Evolutionary conservation across 768 basidiomycete genomes (phyloP).

Genomic region (Mycena kentingensis): DNA sequence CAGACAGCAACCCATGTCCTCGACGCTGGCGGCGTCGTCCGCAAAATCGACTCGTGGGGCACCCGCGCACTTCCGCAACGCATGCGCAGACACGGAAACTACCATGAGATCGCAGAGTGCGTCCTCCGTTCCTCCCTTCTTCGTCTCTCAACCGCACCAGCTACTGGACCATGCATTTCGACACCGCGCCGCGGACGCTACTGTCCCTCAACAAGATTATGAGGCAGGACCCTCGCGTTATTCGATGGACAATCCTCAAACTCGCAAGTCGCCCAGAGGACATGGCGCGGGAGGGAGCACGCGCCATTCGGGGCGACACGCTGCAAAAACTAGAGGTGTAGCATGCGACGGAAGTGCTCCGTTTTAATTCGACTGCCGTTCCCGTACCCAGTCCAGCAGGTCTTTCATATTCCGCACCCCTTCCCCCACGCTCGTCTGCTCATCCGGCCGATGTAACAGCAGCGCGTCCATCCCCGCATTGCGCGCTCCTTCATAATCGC

Average conservation of each 20-base stretch:
- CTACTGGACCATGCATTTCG: conserved; percentile 91
- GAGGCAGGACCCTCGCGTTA: conserved; percentile 77
- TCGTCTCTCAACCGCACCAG: conserved; percentile 38
- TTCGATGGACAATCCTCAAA: conserved; percentile 82
- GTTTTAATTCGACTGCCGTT: conserved; percentile 6
- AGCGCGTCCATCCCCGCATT: conserved; percentile 57
- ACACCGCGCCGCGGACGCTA: conserved; percentile 75
- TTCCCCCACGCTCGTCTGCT: conserved; percentile 49
- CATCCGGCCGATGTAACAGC: conserved; percentile 53
- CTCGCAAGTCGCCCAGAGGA: conserved; percentile 74
- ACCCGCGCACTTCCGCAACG: conserved; percentile 71
- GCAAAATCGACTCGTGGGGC: conserved; percentile 76
- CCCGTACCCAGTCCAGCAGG: conserved; percentile 25
- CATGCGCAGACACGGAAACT: conserved; percentile 64
- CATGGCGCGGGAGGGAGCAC: conserved; percentile 55
- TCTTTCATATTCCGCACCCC: conserved; percentile 34
- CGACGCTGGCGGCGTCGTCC: conserved; percentile 77
- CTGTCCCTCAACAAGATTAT: conserved; percentile 65
- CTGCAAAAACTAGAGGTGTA: conserved; percentile 21
- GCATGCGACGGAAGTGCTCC: conserved; percentile 14
- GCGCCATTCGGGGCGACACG: conserved; percentile 36
- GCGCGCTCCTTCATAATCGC: conserved; percentile 67
- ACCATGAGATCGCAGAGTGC: conserved; percentile 72
- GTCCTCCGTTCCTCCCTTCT: conserved; percentile 34
- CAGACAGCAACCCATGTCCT: conserved; percentile 73